These are phyloP conservation scores for Sphagnum contortum DNA, from an alignment of 225 moss, liverwort and hornwort genomes.

Conservation along the genomic window DNA sequence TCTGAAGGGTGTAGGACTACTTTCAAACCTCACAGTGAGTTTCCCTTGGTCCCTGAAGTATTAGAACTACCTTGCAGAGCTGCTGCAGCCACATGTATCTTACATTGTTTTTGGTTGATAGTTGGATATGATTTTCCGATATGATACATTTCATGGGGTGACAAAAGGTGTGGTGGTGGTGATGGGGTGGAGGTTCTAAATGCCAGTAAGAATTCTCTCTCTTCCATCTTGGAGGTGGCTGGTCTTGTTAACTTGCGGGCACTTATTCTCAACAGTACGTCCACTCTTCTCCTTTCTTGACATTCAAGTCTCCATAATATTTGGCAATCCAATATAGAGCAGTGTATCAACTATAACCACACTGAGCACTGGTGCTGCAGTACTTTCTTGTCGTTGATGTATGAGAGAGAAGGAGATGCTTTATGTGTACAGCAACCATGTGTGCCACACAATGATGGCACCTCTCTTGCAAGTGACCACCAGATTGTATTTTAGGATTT, in stretches of 20 bases:
- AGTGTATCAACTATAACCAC: no score
- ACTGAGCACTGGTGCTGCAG: no score
- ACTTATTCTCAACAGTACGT: conserved; percentile 83
- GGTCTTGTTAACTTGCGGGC: conserved; percentile 68
- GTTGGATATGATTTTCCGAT: no score
- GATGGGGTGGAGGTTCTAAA: conserved; percentile 72
- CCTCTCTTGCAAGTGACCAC: no score
- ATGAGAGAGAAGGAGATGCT: no score
- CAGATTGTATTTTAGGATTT: no score
- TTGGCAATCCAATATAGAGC: no score
- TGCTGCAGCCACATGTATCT: background rate
- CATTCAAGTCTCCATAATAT: no score
- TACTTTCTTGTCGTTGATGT: no score
- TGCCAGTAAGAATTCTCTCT: conserved; percentile 74
- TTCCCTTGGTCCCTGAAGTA: background rate
- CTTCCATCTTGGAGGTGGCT: conserved; percentile 65
- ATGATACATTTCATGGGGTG: background rate
- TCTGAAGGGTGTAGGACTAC: conserved; percentile 77
- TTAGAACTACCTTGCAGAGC: background rate
- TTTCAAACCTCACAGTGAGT: conserved; percentile 74
- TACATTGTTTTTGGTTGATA: background rate
- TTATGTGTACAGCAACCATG: no score
- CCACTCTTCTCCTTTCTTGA: background rate
- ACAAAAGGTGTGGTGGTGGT: conserved; percentile 12
- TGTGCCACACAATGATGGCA: no score